phyloP scores from a whole-genome alignment of 2,329 filamentous ascomycete species.

The Whalleya microplaca region DNA sequence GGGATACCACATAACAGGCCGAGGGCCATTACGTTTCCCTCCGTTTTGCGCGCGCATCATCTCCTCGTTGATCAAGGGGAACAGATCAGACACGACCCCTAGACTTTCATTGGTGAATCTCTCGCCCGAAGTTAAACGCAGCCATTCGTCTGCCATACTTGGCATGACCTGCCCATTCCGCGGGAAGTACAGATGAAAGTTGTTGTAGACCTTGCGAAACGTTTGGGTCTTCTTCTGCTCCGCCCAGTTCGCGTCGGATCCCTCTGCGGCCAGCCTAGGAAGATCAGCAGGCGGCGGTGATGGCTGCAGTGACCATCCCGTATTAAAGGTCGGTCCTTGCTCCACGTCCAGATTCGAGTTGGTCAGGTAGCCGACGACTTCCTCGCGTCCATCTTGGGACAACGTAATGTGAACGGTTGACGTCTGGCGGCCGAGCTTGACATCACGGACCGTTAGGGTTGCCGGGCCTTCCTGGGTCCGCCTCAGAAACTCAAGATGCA shows the following conservation, averaged over 20 bases:
- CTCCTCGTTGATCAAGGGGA: slow-evolving; percentile 34
- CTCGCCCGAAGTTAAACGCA: slow-evolving; percentile 35
- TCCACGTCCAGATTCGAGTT: slow-evolving; percentile 65
- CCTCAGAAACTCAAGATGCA: slow-evolving; percentile 39
- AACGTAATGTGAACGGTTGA: slow-evolving; percentile 39
- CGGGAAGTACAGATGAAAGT: slow-evolving; percentile 30
- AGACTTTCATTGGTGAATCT: slow-evolving; percentile 31
- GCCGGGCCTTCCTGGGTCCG: slow-evolving; percentile 36
- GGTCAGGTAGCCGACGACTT: slow-evolving; percentile 67
- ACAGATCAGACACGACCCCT: slow-evolving; percentile 36
- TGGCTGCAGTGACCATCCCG: slow-evolving; percentile 53
- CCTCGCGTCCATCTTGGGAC: slow-evolving; percentile 51
- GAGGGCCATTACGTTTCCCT: neutral
- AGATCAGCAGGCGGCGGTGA: slow-evolving; percentile 30
- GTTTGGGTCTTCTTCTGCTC: slow-evolving; percentile 26
- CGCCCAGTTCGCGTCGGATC: slow-evolving; percentile 35
- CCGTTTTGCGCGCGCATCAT: slow-evolving; percentile 14
- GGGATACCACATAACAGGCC: slow-evolving; percentile 17
- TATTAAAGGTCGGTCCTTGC: slow-evolving; percentile 54
- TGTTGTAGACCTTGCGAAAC: slow-evolving; percentile 32
- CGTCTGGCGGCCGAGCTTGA: slow-evolving; percentile 41
- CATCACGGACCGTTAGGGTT: slow-evolving; percentile 31
- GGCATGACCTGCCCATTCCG: slow-evolving; percentile 25
- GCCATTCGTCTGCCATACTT: slow-evolving; percentile 36
- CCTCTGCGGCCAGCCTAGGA: slow-evolving; percentile 21